Base-by-base conservation (phyloP, 2,329 filamentous ascomycete genomes). In the Curvularia sp. region DNA sequence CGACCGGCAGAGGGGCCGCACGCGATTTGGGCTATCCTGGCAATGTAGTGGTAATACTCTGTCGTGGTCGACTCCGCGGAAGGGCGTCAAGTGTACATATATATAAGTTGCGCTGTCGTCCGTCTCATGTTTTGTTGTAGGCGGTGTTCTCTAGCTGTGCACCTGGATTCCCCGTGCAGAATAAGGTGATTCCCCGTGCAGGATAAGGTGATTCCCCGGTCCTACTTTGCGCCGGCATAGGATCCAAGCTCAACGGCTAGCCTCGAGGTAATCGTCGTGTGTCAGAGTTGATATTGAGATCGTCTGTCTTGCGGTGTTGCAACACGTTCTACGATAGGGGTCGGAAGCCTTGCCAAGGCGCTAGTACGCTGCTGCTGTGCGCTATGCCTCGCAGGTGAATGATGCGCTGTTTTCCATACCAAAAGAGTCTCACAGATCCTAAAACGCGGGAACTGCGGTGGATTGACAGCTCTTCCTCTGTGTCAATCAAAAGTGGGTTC, bases 281-380 rank as follows among this genome's bases (percentile, higher is more conserved):
- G 43, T 32, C n/a, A 46, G 43, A 19, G 3, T 25, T 34, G 21
- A 52, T 43, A 52, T 52, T 52, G 28, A 10, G 49, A 52, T 52
- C 49, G 49, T 52, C 49, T 45, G 18, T 19, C 7, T 18, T 38
- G 30, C 21, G 21, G 9, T 27, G 46, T 7, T 32, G 46, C 46
- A 15, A 38, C 19, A 49, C 21, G 46, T 25, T 25, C 13, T 7
- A 38, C 13, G 46, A 49, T 38, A 49, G 32, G 46, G 46, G 30
- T 36, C 46, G 13, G 12, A 36, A 6, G 30, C 12, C 1, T n/a
- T 13, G 21, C 32, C 46, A 18, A 49, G 46, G 32, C 21, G 46
- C 46, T 49, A 49, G 21, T 25, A 5, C 32, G 15, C 30, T 49
- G 25, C 30, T 25, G 46, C 19, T 2, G 46, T 21, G 32, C 46